Percentiles rank a stretch among this genome's conserved stretches.
These are phyloP conservation scores for Gastrolobium villosum DNA, from an alignment of 306 rosid species.

Conservation along the genomic window DNA sequence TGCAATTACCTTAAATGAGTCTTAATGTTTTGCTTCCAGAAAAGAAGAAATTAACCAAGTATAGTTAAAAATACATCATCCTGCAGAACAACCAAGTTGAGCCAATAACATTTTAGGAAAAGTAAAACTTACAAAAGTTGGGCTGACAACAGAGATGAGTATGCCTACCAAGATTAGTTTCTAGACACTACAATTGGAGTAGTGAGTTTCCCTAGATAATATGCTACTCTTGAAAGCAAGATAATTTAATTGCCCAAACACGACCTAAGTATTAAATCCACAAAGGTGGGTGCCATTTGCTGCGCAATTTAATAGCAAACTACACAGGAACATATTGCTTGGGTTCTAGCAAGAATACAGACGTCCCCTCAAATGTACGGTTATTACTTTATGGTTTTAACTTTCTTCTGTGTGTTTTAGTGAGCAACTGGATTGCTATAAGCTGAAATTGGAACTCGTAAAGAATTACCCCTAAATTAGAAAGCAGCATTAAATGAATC, in stretches of 20 bases:
- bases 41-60: constrained; percentile 1
- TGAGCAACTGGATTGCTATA: constrained; percentile 10
- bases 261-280: constrained; percentile 19
- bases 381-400: constrained; percentile 3
- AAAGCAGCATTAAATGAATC: not conserved
- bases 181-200: constrained; percentile 2
- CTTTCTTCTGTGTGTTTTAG: not conserved
- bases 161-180: constrained; percentile 24
- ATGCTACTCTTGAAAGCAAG: constrained; percentile 18
- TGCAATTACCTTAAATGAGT: not conserved
- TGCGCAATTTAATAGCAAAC: constrained; percentile 36
- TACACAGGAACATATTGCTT: not conserved
- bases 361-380: not conserved
- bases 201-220: constrained; percentile 9
- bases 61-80: constrained; percentile 17
- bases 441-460: not conserved
- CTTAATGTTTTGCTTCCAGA: not conserved
- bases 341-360: not conserved
- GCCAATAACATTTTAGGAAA: constrained; percentile 10
- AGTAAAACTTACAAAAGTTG: not conserved
- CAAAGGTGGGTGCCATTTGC: constrained; percentile 16
- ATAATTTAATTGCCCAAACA: constrained; percentile 10
- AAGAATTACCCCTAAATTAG: not conserved
- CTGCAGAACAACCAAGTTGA: constrained; percentile 15
- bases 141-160: constrained; percentile 4